These are phyloP conservation scores for Saccharomycopsis phalli DNA, from an alignment of 1,139 yeast genomes.

Conservation along the genomic window DNA sequence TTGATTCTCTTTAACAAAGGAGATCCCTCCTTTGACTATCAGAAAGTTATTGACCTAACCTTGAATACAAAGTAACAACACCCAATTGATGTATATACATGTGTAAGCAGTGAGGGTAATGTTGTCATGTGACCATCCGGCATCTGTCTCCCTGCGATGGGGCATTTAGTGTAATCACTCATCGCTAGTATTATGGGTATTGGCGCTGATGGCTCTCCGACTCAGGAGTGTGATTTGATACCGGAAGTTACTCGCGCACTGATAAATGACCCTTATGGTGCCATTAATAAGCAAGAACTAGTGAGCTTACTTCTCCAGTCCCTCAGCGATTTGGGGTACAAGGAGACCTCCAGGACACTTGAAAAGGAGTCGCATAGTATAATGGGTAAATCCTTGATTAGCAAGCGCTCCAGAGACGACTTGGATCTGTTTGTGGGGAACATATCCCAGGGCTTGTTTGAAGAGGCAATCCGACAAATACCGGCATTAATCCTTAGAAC, in stretches of 20 bases:
- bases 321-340: conserved; percentile 40
- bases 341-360: conserved; percentile 31
- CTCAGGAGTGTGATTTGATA: too few species aligned
- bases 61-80: conserved; percentile 12
- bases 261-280: conserved; percentile 22
- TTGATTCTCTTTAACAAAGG: conserved; percentile 16
- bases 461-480: conserved; percentile 33
- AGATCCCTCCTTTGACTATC: conserved; percentile 14
- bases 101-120: too few species aligned
- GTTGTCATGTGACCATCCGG: too few species aligned
- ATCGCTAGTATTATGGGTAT: too few species aligned
- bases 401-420: neutral
- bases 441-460: conserved; percentile 27
- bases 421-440: neutral
- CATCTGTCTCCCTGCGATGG: too few species aligned
- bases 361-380: conserved; percentile 29
- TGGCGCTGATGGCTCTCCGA: too few species aligned
- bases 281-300: conserved; percentile 33
- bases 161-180: too few species aligned
- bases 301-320: conserved; percentile 43
- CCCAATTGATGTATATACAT: neutral
- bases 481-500: neutral
- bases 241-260: too few species aligned
- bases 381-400: too few species aligned
- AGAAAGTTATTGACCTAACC: conserved; percentile 13